phyloP scores from a whole-genome alignment of 2,329 filamentous ascomycete species.

The Trichoderma atroviride region DNA sequence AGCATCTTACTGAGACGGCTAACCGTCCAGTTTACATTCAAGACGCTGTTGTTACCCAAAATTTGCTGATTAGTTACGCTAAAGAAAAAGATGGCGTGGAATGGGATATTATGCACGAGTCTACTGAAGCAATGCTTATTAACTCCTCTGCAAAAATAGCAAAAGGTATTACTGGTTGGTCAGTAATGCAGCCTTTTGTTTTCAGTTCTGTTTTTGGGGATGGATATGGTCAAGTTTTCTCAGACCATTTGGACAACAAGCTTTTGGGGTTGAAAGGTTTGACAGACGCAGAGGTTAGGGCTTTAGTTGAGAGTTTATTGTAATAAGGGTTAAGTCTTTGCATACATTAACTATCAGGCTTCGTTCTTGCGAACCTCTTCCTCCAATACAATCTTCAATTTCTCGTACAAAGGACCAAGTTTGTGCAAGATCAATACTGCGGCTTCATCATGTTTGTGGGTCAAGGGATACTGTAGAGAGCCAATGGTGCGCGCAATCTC shows the following conservation, averaged over 20 bases:
- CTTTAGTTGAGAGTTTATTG: not conserved
- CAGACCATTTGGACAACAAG: not conserved
- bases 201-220: not conserved
- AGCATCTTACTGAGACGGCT: not conserved
- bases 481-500: too few relatives aligned
- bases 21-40: slow-evolving; percentile 11
- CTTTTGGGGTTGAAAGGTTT: not conserved
- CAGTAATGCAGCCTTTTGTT: not conserved
- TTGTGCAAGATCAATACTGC: too few relatives aligned
- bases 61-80: not conserved
- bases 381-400: too few relatives aligned
- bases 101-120: not conserved
- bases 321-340: not conserved
- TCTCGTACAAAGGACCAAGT: too few relatives aligned
- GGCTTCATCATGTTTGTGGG: too few relatives aligned
- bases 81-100: not conserved
- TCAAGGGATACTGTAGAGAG: too few relatives aligned
- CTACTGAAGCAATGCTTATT: not conserved
- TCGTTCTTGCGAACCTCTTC: too few relatives aligned
- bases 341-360: too few relatives aligned
- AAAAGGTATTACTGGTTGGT: not conserved
- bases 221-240: not conserved
- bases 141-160: not conserved
- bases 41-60: slow-evolving; percentile 6
- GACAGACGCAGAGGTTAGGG: not conserved